Evolutionary conservation across 108 stramenopile species (phyloP).

Genomic region (Stephanodiscus minutulus): DNA sequence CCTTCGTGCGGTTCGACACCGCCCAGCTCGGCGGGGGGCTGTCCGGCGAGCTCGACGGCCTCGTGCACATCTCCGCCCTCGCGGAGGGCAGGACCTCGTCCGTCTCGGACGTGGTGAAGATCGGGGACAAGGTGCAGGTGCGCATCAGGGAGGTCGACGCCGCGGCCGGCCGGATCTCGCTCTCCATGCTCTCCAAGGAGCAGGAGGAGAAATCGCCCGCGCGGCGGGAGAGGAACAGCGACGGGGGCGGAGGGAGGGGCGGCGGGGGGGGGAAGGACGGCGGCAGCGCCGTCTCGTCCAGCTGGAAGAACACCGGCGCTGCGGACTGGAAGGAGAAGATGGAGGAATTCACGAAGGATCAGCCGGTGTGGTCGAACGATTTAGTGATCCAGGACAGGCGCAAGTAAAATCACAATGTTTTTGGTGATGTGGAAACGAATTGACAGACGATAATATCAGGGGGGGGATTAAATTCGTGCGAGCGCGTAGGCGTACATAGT

Average conservation of each 20-base stretch:
- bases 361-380: constrained; percentile 68
- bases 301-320: constrained; percentile 60
- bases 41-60: constrained; percentile 81
- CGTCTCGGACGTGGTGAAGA: constrained; percentile 63
- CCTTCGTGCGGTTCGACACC: constrained; percentile 89
- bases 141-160: constrained; percentile 73
- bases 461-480: neutral
- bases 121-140: constrained; percentile 83
- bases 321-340: constrained; percentile 82
- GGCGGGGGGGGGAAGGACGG: constrained; percentile 12
- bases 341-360: constrained; percentile 51
- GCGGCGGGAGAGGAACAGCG: constrained; percentile 21
- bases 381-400: constrained; percentile 65
- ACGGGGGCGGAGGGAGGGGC: constrained; percentile 35
- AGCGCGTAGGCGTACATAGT: neutral
- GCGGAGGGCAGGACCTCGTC: constrained; percentile 58
- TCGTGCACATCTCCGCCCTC: constrained; percentile 87
- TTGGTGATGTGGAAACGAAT: neutral
- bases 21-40: constrained; percentile 65
- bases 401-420: constrained; percentile 24
- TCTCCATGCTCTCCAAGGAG: constrained; percentile 83
- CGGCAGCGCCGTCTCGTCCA: constrained; percentile 19
- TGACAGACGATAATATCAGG: constrained; percentile 5
- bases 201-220: constrained; percentile 68
- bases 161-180: constrained; percentile 65